A percentile compares a stretch with the other conserved stretches of the same genome.
phyloP scores from a whole-genome alignment of 768 basidiomycete species.

The Boletus sensibilis region DNA sequence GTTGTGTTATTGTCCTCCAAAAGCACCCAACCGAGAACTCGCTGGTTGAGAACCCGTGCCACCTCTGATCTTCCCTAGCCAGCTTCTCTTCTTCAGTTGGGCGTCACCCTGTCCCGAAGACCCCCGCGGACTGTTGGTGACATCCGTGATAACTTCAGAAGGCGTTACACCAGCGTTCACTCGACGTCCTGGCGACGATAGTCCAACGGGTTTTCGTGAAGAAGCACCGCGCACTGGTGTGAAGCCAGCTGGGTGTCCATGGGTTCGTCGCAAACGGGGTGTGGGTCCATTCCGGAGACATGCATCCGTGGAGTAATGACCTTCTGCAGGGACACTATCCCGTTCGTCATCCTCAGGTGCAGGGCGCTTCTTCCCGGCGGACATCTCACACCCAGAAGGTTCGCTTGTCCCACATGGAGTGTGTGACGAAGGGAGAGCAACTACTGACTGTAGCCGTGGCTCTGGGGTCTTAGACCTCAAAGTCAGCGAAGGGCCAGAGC shows the following conservation, averaged over 20 bases:
- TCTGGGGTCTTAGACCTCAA: constrained; percentile 57
- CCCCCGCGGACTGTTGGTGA: constrained; percentile 64
- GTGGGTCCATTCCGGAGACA: constrained; percentile 42
- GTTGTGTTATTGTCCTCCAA: constrained; percentile 27
- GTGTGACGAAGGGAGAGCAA: constrained; percentile 36
- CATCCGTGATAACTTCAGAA: constrained; percentile 46
- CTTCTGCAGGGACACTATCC: constrained; percentile 61
- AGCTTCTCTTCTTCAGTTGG: constrained; percentile 53
- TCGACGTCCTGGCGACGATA: constrained; percentile 51
- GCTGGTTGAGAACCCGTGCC: constrained; percentile 23
- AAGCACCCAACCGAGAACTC: constrained; percentile 19
- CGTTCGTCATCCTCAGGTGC: constrained; percentile 77
- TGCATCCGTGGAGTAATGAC: constrained; percentile 48
- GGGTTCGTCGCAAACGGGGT: constrained; percentile 62
- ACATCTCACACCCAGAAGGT: constrained; percentile 35
- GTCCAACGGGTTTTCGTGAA: constrained; percentile 29
- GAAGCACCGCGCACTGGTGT: constrained; percentile 63
- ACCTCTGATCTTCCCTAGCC: constrained; percentile 70
- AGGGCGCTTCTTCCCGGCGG: constrained; percentile 65
- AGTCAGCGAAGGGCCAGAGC: constrained; percentile 45
- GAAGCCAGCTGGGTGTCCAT: constrained; percentile 62
- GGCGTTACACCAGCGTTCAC: constrained; percentile 40
- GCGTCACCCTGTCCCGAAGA: constrained; percentile 22
- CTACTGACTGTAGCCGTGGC: constrained; percentile 17
- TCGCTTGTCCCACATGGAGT: constrained; percentile 45